A percentile compares a stretch with the other conserved stretches of the same genome.
Evolutionary conservation across 2,329 filamentous ascomycete genomes (phyloP).

Genomic region (Pseudofabraea citricarpa): DNA sequence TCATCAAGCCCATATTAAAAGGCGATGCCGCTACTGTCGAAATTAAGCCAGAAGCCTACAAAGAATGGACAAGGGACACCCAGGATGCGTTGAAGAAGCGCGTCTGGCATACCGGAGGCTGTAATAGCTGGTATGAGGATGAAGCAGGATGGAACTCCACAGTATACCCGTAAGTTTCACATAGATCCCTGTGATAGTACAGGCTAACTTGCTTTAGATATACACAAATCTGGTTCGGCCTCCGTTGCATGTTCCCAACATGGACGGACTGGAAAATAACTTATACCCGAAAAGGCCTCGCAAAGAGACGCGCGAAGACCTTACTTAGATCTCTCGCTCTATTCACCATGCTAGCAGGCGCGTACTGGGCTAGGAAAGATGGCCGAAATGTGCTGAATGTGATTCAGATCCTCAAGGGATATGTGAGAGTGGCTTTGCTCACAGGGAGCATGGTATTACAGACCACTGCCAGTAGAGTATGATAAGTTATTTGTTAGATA

Average conservation of each 20-base stretch:
- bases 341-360: slow-evolving; percentile 12
- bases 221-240: slow-evolving; percentile 44
- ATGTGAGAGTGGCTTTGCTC: slow-evolving; percentile 5
- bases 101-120: slow-evolving; percentile 42
- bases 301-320: slow-evolving; percentile 23
- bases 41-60: slow-evolving; percentile 42
- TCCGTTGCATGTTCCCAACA: slow-evolving; percentile 45
- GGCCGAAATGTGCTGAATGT: background rate
- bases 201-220: slow-evolving; percentile 35
- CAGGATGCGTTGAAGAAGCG: slow-evolving; percentile 39
- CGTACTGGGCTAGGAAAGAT: background rate
- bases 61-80: slow-evolving; percentile 40
- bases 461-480: slow-evolving; percentile 7
- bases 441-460: slow-evolving; percentile 8
- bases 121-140: slow-evolving; percentile 44
- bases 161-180: slow-evolving; percentile 36
- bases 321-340: slow-evolving; percentile 18
- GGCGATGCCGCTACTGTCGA: slow-evolving; percentile 40
- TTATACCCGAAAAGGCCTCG: slow-evolving; percentile 42
- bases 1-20: slow-evolving; percentile 45
- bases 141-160: slow-evolving; percentile 43
- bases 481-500: background rate
- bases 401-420: background rate
- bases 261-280: slow-evolving; percentile 49
- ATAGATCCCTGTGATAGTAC: no score